Evolutionary conservation across 192 early-diverging fungal species (phyloP), one percentile per base, ranked within the genome.

Genomic region (Polychytrium aggregatum): DNA sequence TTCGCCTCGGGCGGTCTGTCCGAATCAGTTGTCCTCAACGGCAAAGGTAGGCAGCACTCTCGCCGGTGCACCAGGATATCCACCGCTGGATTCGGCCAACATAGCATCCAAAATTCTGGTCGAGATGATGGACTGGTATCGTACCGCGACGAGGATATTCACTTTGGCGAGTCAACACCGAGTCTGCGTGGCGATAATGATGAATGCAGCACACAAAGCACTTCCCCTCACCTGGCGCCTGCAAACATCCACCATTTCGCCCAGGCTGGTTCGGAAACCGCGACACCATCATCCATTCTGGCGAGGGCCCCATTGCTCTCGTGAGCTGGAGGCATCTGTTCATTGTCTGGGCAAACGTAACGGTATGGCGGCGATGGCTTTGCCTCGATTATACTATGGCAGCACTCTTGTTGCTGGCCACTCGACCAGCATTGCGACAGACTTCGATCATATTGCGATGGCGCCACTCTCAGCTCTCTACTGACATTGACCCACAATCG

Each of bases 321-420:
- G 79, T 92, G 35, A 75, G 81, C 55, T 99, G 96, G 96, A 62
- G 80, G 28, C 77, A 65, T 4, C 76, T 72, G 22, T 74, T 85
- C 52, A 86, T 97, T 56, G 93, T 91, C 0, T 99, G 92, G 91
- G 88, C 92, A 1, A 91, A 89, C 57, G 92, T 97, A 50, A 72
- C 81, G 17, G 68, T 79, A 62, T 48, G 44, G 36, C 20, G 26
- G 16, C 33, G 18, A 13, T 2, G 29, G 14, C 21, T 6, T n/a
- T 18, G 0, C 14, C 22, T 45, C 41, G n/a, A 20, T 36, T 41
- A 1, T 45, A 11, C 11, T 45, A 13, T 14, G 0, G 22, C 13
- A 5, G 26, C 51, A 9, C 41, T 13, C 22, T 43, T 43, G 8
- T 22, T 17, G 22, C 41, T 9, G 14, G 33, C 41, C n/a, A n/a